Base-by-base conservation (phyloP, 805 yeast genomes). In the Candida oleophila region DNA sequence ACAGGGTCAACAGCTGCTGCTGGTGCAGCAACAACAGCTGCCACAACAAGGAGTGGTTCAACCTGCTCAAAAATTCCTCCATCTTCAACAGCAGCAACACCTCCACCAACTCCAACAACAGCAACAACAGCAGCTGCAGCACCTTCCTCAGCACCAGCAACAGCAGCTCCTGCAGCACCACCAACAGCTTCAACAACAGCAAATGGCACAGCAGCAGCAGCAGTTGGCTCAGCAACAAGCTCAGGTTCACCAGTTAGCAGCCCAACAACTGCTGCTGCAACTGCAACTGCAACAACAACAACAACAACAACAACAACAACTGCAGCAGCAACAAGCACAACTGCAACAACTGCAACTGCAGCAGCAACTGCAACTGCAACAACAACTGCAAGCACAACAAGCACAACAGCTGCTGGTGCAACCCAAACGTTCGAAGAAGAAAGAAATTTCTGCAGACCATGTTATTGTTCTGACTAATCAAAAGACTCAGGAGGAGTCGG, bases 41-140 rank as follows among this genome's bases (percentile, higher is more conserved):
- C 57, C 49, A 38, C 51, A 43, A 37, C 44, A 25, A 11, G 48
- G 41, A 25, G 30, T 25, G 5, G 30, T 25, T 35, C 52, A 45
- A 20, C 22, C 30, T 25, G 30, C 36, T 14, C 52, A 43, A 15
- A n/a, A 32, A 15, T 21, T 38, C 42, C 45, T 20, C 15, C 38
- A 40, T 34, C 50, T 40, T 22, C 48, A 43, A 30, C 45, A 44
- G 22, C 54, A 47, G 49, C 60, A 48, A 30, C 43, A 39, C 12
- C 49, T 51, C 33, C 61, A 55, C 43, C 42, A 47, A 16, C 43
- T 49, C 32, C 54, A 52, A 25, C 53, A 55, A 20, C 48, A 44
- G 15, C 41, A 47, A 3, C 52, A 50, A 22, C 55, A 48, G 38
- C 59, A 49, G 46, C 49, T 42, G 5, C 51, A 20, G 35, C 41